Evolutionary conservation across 805 yeast species (phyloP).

Genomic region (Wickerhamiella shivajii): DNA sequence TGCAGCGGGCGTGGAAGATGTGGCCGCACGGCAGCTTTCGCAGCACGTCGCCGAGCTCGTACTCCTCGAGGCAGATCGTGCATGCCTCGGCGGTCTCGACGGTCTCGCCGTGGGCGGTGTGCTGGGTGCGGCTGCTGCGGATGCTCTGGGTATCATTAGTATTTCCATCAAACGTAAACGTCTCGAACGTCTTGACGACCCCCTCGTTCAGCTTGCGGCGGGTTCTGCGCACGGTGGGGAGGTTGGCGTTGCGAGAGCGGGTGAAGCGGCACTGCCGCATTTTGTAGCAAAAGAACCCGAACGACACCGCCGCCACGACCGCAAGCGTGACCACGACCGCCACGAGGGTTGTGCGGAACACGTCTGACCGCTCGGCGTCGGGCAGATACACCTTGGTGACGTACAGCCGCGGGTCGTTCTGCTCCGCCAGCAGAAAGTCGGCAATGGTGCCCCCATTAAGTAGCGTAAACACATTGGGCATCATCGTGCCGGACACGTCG

Average conservation of each 20-base stretch:
- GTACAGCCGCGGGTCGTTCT: not conserved
- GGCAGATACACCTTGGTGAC: too few relatives aligned
- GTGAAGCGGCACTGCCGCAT: not conserved
- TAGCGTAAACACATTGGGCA: conserved; percentile 12
- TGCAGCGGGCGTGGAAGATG: conserved; percentile 65
- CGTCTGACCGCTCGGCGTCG: not conserved
- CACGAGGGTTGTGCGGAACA: not conserved
- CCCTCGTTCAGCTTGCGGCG: not conserved
- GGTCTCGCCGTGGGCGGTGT: not conserved
- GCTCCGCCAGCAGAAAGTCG: not conserved
- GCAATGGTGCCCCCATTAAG: not conserved
- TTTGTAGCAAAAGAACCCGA: not conserved
- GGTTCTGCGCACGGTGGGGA: not conserved
- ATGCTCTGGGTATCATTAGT: not conserved
- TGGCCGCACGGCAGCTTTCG: conserved; percentile 73
- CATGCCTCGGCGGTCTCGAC: conserved; percentile 28
- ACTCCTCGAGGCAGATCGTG: conserved; percentile 64
- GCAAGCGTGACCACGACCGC: not conserved
- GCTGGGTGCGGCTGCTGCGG: not conserved
- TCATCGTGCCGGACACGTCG: conserved; percentile 1
- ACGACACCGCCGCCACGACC: not conserved
- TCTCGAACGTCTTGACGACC: conserved; percentile 1
- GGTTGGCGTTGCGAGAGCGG: not conserved
- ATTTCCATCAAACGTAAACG: not conserved
- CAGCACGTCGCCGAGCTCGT: conserved; percentile 42